Evolutionary conservation across 179 eudicot species (phyloP).

Genomic region (Amaranthus tricolor): DNA sequence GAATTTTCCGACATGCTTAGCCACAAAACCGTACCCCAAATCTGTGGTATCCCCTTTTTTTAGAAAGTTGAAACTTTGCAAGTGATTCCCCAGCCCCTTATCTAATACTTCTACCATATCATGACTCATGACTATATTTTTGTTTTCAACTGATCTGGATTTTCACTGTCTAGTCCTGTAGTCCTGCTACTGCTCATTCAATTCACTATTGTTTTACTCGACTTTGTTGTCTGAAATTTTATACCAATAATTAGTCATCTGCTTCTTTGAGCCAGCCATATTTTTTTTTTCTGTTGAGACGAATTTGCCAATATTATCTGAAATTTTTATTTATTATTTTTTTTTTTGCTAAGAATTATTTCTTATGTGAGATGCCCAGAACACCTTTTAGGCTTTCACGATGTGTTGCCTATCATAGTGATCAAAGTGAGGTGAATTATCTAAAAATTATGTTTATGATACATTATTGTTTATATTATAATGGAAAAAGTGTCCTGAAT

Average conservation of each 20-base stretch:
- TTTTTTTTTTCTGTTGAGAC: too few species aligned
- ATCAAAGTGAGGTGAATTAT: neutral
- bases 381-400: neutral
- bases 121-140: neutral
- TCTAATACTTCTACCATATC: neutral
- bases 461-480: too few species aligned
- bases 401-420: neutral
- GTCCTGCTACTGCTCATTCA: neutral
- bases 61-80: constrained; percentile 83
- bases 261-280: too few species aligned
- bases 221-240: neutral
- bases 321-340: neutral
- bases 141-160: neutral
- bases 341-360: neutral
- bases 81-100: constrained; percentile 36
- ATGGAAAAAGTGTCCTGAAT: too few species aligned
- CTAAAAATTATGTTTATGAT: neutral
- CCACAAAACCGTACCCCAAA: constrained; percentile 89
- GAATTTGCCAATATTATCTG: neutral
- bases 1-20: constrained; percentile 77
- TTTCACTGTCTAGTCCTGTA: neutral
- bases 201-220: neutral
- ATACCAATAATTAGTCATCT: neutral
- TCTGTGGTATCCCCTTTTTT: constrained; percentile 62
- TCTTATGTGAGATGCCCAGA: neutral